A percentile compares a stretch with the other conserved stretches of the same genome.
phyloP scores from a whole-genome alignment of 2,329 filamentous ascomycete genomes.

The Tolypocladium album region DNA sequence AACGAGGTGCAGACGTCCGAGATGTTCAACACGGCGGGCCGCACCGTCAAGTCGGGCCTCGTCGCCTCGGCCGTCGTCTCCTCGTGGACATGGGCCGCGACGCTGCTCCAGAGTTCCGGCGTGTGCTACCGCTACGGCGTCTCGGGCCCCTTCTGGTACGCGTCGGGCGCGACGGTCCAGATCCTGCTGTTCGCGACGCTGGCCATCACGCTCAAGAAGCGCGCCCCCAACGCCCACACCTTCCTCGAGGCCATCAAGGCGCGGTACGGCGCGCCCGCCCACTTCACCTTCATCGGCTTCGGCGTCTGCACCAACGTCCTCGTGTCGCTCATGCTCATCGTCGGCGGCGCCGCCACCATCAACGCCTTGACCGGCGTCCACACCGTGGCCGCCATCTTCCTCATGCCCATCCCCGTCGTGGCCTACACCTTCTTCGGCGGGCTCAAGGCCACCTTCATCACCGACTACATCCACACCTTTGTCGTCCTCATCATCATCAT shows the following conservation, averaged over 20 bases:
- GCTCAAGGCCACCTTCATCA: slow-evolving; percentile 80
- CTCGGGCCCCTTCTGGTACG: slow-evolving; percentile 50
- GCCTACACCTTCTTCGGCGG: slow-evolving; percentile 69
- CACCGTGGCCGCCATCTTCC: slow-evolving; percentile 58
- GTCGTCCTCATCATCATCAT: slow-evolving; percentile 77
- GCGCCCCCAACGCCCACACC: slow-evolving; percentile 77
- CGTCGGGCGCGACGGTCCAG: slow-evolving; percentile 67
- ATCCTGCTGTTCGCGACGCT: slow-evolving; percentile 85
- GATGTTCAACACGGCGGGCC: slow-evolving; percentile 82
- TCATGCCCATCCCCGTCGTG: slow-evolving; percentile 28
- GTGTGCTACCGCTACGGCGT: slow-evolving; percentile 74
- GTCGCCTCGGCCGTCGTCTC: slow-evolving; percentile 86
- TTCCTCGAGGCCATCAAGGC: slow-evolving; percentile 77
- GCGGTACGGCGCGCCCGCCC: slow-evolving; percentile 61
- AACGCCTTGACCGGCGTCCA: slow-evolving; percentile 29
- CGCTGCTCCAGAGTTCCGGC: slow-evolving; percentile 66
- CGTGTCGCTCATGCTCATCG: slow-evolving; percentile 81
- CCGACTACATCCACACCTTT: slow-evolving; percentile 81
- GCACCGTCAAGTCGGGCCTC: slow-evolving; percentile 80
- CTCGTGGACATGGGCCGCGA: slow-evolving; percentile 89
- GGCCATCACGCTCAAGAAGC: slow-evolving; percentile 79
- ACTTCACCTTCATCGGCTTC: slow-evolving; percentile 73
- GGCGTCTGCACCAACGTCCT: slow-evolving; percentile 77
- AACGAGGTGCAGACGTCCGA: slow-evolving; percentile 77
- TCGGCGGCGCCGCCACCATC: slow-evolving; percentile 59